Percentiles rank a stretch among this genome's conserved stretches.
These are phyloP conservation scores for Verticillium klebahnii DNA, from an alignment of 2,329 filamentous ascomycete species.

Conservation along the genomic window DNA sequence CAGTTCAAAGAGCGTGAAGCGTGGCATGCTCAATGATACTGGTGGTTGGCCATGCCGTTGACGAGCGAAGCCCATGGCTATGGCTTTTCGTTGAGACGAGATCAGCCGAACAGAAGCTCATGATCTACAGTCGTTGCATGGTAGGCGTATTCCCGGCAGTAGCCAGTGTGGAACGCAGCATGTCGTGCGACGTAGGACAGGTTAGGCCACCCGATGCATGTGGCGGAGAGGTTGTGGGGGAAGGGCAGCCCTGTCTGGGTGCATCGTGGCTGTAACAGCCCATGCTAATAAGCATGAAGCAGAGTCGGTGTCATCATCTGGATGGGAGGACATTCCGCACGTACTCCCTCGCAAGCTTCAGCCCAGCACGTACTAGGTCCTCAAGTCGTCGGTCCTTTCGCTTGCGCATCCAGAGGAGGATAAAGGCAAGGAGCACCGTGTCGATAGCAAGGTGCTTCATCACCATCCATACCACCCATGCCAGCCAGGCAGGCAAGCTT, in stretches of 20 bases:
- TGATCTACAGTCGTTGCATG: no score
- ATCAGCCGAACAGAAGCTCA: no score
- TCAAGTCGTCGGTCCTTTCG: constrained; percentile 68
- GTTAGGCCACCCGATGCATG: no score
- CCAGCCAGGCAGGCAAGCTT: constrained; percentile 63
- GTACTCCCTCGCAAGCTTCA: constrained; percentile 56
- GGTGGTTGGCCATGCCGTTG: no score
- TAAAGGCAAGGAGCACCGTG: constrained; percentile 56
- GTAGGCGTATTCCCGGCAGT: no score
- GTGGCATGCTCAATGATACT: no score
- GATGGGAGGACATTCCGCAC: constrained; percentile 54
- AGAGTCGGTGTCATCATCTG: constrained; percentile 33
- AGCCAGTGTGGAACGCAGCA: no score
- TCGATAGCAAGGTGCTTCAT: constrained; percentile 74
- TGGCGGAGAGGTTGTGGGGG: background rate
- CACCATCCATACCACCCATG: constrained; percentile 64
- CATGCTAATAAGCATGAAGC: background rate
- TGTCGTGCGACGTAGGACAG: no score
- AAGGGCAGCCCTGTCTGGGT: background rate
- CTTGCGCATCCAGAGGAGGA: constrained; percentile 68
- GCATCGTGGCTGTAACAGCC: background rate
- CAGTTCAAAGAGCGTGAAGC: no score
- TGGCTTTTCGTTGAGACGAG: no score
- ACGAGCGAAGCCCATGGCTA: no score
- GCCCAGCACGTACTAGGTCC: constrained; percentile 63